Evolutionary conservation across 495 filamentous ascomycete species (phyloP), one percentile per base, ranked within the genome.

Genomic region (Glonium stellatum): DNA sequence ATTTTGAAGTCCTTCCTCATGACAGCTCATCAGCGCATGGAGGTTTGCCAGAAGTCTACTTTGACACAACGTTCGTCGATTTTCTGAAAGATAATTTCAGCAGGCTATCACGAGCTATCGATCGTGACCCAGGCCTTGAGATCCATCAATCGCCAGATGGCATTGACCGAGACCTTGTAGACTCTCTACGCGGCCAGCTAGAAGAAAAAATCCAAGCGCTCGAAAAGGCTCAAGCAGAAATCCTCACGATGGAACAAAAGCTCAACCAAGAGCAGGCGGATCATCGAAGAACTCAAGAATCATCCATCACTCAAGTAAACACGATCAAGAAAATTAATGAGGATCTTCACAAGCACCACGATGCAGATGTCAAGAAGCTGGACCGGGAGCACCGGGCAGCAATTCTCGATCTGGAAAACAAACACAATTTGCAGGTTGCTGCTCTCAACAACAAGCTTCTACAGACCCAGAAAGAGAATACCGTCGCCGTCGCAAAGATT

Each of bases 71-170:
- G 0, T 97, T 97, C 70, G 83, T 97, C 41, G 91, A 96, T 60
- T 96, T 97, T 69, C 80, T 97, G 61, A 96, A 96, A 69, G 90
- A 97, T 66, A 93, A 96, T 69, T 98, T 92, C 69, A 90, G 86
- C 61, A 88, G 91, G 34, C 75, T 97, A 55, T 76, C 86, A 19
- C 82, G 90, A 55, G 88, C 92, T 19, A 89, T 98, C 67, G 93
- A 98, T 71, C 87, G 91, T 52, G 90, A 96, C 60, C 93, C 93
- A 5, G 89, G 84, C 9, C 75, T 92, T 41, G 93, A 98, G 68
- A 83, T 92, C 22, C 70, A 78, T 37, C 77, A 78, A 51, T 79
- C 55, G 62, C 75, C 64, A 11, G 65, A 66, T 1, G 71, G 72
- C 22, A 67, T 73, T 15, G 76, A 80, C 42, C 35, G 71, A 39